Evolutionary conservation across 2,329 filamentous ascomycete genomes (phyloP).

Genomic region (Zalaria obscura): DNA sequence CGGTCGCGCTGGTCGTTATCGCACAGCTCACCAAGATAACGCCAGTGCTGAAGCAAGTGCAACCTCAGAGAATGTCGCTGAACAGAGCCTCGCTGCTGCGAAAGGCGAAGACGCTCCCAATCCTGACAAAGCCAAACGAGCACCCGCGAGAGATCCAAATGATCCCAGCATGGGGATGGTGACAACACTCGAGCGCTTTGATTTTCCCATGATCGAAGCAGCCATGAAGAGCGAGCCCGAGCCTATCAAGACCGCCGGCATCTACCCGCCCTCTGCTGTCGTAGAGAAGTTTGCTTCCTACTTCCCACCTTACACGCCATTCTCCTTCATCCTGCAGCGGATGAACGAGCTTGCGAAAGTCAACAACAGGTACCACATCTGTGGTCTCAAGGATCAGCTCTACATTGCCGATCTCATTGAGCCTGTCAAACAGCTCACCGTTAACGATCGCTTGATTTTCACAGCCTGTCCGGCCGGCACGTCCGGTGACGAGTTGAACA

Average conservation of each 20-base stretch:
- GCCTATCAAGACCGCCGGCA: constrained; percentile 55
- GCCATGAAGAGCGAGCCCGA: constrained; percentile 51
- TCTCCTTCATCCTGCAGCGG: constrained; percentile 68
- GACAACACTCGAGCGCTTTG: constrained; percentile 59
- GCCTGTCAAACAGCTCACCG: constrained; percentile 47
- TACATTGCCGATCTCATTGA: constrained; percentile 64
- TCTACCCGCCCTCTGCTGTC: constrained; percentile 57
- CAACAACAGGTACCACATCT: constrained; percentile 56
- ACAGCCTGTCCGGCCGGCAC: constrained; percentile 53
- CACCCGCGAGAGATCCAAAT: constrained; percentile 2
- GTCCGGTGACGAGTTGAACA: constrained; percentile 32
- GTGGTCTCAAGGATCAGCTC: constrained; percentile 47
- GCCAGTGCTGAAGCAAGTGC: constrained; percentile 7
- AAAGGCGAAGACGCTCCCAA: constrained; percentile 11
- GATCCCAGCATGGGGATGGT: constrained; percentile 52
- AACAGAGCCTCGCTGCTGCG: constrained; percentile 12
- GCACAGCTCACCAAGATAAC: constrained; percentile 49
- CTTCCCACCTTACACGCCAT: constrained; percentile 67
- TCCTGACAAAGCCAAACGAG: not conserved
- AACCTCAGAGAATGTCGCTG: constrained; percentile 13
- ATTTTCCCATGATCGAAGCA: constrained; percentile 47
- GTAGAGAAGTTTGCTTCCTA: constrained; percentile 67
- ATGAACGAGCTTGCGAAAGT: constrained; percentile 55
- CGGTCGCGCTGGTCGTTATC: constrained; percentile 78
- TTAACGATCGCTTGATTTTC: constrained; percentile 63